These are phyloP conservation scores for Plasmodium vinckei DNA, from an alignment of 169 alveolate species.

Conservation along the genomic window DNA sequence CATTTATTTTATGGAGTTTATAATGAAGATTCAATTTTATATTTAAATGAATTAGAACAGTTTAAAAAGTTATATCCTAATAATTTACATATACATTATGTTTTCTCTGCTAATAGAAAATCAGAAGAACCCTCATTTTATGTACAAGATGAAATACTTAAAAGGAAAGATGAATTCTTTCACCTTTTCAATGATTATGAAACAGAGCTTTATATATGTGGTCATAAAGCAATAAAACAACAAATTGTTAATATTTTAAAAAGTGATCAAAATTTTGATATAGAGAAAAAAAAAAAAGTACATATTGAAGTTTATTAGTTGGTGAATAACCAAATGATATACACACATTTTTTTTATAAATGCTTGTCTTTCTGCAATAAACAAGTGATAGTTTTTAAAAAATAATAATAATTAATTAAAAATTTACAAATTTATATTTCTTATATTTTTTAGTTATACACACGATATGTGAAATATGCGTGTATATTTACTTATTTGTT, in stretches of 20 bases:
- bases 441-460: neutral
- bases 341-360: neutral
- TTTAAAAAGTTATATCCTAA: conserved; percentile 67
- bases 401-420: neutral
- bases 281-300: conserved; percentile 20
- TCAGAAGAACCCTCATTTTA: conserved; percentile 31
- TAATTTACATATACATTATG: conserved; percentile 68
- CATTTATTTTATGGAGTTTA: conserved; percentile 79
- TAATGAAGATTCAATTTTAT: conserved; percentile 77
- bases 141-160: conserved; percentile 70
- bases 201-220: conserved; percentile 67
- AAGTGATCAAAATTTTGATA: neutral
- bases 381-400: too few relatives aligned
- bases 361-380: too few relatives aligned
- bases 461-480: neutral
- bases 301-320: conserved; percentile 65
- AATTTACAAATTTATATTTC: neutral
- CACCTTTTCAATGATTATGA: conserved; percentile 27
- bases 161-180: conserved; percentile 27
- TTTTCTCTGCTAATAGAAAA: conserved; percentile 73
- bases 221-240: conserved; percentile 42
- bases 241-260: conserved; percentile 52
- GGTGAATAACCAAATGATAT: neutral
- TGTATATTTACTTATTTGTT: neutral
- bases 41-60: conserved; percentile 73